Evolutionary conservation across 2,329 filamentous ascomycete genomes (phyloP).

Genomic region (Lecanicillium sp.): DNA sequence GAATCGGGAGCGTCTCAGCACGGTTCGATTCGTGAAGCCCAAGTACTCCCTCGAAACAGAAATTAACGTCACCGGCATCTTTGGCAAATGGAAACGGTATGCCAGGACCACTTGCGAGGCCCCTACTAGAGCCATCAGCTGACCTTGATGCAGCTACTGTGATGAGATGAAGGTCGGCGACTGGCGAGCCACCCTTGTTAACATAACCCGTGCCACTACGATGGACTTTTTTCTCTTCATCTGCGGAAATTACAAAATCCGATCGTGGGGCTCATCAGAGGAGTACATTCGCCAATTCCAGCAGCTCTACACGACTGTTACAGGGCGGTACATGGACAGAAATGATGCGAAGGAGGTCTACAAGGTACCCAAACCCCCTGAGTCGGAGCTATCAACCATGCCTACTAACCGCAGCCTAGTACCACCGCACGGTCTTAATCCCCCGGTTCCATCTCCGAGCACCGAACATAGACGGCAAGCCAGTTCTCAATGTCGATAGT

Average conservation of each 20-base stretch:
- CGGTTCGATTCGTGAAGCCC: constrained; percentile 13
- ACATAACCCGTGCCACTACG: constrained; percentile 11
- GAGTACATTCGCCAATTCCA: constrained; percentile 20
- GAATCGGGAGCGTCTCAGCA: constrained; percentile 12
- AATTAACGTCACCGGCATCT: constrained; percentile 16
- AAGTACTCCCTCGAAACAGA: constrained; percentile 14
- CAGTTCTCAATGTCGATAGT: constrained; percentile 15
- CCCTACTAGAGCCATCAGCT: constrained; percentile 4
- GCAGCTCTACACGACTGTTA: constrained; percentile 17
- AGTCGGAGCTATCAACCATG: constrained; percentile 2
- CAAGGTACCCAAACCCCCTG: constrained; percentile 13
- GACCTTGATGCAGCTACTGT: constrained; percentile 13
- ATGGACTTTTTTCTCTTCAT: constrained; percentile 20
- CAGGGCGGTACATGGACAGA: constrained; percentile 14
- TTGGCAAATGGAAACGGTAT: constrained; percentile 16
- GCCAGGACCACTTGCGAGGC: not conserved
- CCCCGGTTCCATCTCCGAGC: constrained; percentile 14
- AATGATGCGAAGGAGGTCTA: constrained; percentile 19
- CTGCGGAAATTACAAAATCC: constrained; percentile 15
- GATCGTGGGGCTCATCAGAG: constrained; percentile 13
- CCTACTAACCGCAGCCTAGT: constrained; percentile 13
- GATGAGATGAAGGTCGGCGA: constrained; percentile 13
- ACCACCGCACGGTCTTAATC: constrained; percentile 14
- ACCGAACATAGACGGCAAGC: constrained; percentile 17
- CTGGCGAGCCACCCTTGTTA: constrained; percentile 12